Evolutionary conservation across 345 rosid species (phyloP), one percentile per base, ranked within the genome.

Genomic region (Combretum micranthum): DNA sequence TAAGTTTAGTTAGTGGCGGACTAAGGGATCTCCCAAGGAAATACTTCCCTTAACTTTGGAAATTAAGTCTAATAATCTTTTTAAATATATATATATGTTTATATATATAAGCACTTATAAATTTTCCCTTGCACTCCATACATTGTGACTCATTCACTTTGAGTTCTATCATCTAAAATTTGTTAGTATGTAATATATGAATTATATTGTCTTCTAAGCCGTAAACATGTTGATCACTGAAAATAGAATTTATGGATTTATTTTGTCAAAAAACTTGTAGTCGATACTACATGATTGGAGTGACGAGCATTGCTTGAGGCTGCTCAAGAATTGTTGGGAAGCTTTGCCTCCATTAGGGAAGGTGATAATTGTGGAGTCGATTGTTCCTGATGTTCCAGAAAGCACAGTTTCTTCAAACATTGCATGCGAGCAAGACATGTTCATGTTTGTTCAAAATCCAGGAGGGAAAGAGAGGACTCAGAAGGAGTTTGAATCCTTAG

Each of bases 271-370:
- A 60, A 25, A n/a, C n/a, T n/a, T n/a, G n/a, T n/a, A n/a, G n/a
- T n/a, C 26, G 55, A 61, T 67, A 37, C 42, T 43, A 18, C 71
- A 55, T 16, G 47, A 55, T 15, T 67, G 71, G 71, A 49, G 54
- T 4, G 61, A 67, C 14, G 60, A 49, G 17, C 45, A 42, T 11
- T 61, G 56, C 55, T 18, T 44, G 43, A 56, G 48, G 54, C 2
- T 67, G 21, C 45, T 67, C 48, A 47, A 42, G 68, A 64, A 64
- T 43, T 56, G 62, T 57, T 64, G 43, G 50, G 21, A 57, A 15
- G 56, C 63, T 1, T 55, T 57, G 10, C 68, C 57, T 0, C 56
- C 50, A 3, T 15, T 44, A 2, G 57, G 68, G 37, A 64, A 64
- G 62, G 68, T 64, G 50, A 50, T 64, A 26, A 39, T 50, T 43